phyloP scores from a whole-genome alignment of 163 green algal species.

The Scenedesmus sp. region DNA sequence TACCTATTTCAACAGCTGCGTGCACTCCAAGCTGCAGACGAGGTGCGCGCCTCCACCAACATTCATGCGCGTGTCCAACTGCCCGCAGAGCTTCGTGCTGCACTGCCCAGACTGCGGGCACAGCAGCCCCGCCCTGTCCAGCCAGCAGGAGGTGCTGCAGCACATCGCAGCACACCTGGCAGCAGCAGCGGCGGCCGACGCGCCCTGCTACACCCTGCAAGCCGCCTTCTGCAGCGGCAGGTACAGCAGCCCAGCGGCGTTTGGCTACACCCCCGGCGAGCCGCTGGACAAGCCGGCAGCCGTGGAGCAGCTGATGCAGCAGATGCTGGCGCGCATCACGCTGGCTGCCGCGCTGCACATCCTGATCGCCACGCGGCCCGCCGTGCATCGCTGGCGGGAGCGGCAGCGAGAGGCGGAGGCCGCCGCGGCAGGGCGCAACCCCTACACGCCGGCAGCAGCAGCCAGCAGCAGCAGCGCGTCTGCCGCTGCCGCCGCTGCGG shows the following conservation, averaged over 20 bases:
- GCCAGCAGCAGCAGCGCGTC: neutral
- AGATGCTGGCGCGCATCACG: neutral
- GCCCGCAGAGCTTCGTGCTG: neutral
- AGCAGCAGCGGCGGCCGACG: neutral
- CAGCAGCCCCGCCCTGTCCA: neutral
- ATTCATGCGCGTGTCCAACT: too few relatives aligned
- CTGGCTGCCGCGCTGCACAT: neutral
- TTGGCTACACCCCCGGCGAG: neutral
- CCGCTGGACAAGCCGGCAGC: neutral
- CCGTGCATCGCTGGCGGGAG: neutral
- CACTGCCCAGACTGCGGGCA: neutral
- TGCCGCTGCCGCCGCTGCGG: neutral
- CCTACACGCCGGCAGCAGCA: neutral
- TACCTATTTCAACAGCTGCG: too few relatives aligned
- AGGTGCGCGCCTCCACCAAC: too few relatives aligned
- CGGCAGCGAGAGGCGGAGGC: neutral
- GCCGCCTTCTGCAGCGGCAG: neutral
- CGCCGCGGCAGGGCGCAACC: neutral
- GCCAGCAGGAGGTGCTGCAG: neutral
- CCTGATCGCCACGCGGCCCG: neutral
- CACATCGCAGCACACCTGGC: neutral
- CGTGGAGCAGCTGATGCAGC: neutral
- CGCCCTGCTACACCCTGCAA: neutral
- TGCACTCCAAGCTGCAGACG: too few relatives aligned
- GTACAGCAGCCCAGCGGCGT: neutral